A percentile compares a stretch with the other conserved stretches of the same genome.
Conservation (phyloP, 345 rosid species). For the Rhizophora apiculata region DNA sequence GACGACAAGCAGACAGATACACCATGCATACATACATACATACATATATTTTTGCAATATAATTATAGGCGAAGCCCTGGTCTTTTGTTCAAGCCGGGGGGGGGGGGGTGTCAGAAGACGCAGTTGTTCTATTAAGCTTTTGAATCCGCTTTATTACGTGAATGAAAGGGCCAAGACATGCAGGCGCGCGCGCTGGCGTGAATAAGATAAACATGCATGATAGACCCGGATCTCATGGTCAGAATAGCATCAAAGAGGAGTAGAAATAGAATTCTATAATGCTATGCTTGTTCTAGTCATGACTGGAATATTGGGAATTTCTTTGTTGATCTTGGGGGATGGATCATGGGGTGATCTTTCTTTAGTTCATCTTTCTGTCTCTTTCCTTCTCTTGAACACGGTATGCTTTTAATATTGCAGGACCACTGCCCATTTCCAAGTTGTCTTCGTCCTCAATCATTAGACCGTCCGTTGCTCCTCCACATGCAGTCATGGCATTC, state of each 20-base stretch:
- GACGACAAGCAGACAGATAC: too few species aligned
- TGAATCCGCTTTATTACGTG: slow-evolving; percentile 20
- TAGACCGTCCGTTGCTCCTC: slow-evolving; percentile 19
- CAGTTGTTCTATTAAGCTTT: not conserved
- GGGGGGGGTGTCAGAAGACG: too few species aligned
- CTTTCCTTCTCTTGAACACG: not conserved
- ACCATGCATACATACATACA: too few species aligned
- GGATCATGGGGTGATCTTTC: not conserved
- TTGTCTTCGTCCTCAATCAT: slow-evolving; percentile 35
- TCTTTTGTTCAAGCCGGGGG: not conserved
- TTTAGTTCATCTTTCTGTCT: not conserved
- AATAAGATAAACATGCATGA: slow-evolving; percentile 1
- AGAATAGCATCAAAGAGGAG: not conserved
- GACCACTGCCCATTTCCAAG: slow-evolving; percentile 31
- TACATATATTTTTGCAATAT: too few species aligned
- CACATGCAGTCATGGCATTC: slow-evolving; percentile 20
- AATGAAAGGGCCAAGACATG: slow-evolving; percentile 44
- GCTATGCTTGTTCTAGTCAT: too few species aligned
- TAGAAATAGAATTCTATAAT: not conserved
- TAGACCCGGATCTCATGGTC: not conserved
- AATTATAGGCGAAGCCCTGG: not conserved
- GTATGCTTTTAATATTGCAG: not conserved
- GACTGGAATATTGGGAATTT: too few species aligned
- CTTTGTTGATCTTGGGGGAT: too few species aligned
- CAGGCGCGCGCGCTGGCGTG: slow-evolving; percentile 28